These are phyloP conservation scores for Primulina tabacum DNA, from an alignment of 257 asterid species.

Conservation along the genomic window DNA sequence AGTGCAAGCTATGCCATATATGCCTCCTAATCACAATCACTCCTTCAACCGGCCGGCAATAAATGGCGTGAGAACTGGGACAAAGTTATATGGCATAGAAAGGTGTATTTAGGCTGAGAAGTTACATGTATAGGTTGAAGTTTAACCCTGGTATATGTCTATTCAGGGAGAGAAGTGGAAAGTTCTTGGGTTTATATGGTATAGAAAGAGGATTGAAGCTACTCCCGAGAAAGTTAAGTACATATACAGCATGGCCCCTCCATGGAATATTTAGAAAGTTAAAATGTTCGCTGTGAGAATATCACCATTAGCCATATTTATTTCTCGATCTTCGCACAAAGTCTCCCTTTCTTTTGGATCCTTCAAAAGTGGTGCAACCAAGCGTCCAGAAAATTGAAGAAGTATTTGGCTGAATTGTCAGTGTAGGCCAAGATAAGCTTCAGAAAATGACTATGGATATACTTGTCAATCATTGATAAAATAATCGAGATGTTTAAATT, in stretches of 20 bases:
- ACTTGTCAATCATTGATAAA: too few relatives aligned
- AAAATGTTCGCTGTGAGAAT: neutral
- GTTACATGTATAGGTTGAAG: neutral
- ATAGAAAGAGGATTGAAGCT: neutral
- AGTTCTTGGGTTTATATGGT: neutral
- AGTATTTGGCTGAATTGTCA: neutral
- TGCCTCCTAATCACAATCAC: neutral
- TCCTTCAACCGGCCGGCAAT: neutral
- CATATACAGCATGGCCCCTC: neutral
- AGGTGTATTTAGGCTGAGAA: neutral
- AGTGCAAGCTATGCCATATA: neutral
- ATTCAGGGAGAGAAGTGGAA: neutral
- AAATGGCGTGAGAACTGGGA: neutral
- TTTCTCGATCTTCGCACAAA: neutral
- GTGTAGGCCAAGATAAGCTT: neutral
- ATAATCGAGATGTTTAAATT: neutral
- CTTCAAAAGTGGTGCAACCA: neutral
- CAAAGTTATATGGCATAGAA: neutral
- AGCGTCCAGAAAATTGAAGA: neutral
- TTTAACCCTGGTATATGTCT: neutral
- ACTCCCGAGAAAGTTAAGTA: neutral
- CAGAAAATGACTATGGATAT: neutral
- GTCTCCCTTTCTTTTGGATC: neutral
- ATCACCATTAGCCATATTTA: neutral
- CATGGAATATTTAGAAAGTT: neutral